These are phyloP conservation scores for Penicillium brasilianum DNA, from an alignment of 2,329 filamentous ascomycete species.

Conservation along the genomic window DNA sequence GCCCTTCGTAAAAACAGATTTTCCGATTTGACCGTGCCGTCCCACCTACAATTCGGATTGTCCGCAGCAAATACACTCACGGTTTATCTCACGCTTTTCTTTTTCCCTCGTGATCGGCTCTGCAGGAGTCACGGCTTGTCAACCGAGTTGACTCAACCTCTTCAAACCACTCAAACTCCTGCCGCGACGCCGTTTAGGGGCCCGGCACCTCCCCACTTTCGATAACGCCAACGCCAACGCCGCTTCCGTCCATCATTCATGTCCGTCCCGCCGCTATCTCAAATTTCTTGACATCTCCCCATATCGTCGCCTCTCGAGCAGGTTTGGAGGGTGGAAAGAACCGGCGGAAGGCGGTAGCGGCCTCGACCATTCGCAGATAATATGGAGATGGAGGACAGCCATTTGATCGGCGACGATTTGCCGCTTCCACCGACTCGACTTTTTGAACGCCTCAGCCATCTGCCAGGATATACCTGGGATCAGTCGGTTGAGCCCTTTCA, in stretches of 20 bases:
- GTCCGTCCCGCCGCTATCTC: conserved; percentile 22
- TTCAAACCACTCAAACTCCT: background rate
- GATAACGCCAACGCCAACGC: conserved; percentile 6
- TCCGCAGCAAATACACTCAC: background rate
- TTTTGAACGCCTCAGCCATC: conserved; percentile 73
- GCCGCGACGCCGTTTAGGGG: conserved; percentile 1
- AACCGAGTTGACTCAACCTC: background rate
- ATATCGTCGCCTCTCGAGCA: background rate
- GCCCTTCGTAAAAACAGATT: conserved; percentile 17
- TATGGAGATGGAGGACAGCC: conserved; percentile 41
- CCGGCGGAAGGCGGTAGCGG: conserved; percentile 29
- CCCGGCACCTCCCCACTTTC: background rate
- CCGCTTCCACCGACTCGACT: conserved; percentile 68
- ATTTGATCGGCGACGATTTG: conserved; percentile 52
- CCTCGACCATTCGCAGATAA: background rate
- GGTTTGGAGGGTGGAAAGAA: background rate
- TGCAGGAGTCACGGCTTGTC: background rate
- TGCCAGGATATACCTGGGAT: conserved; percentile 79
- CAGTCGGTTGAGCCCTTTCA: conserved; percentile 58
- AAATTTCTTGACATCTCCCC: conserved; percentile 13
- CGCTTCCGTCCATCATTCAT: conserved; percentile 33
- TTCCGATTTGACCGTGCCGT: conserved; percentile 9
- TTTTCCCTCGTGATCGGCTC: background rate
- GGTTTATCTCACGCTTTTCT: background rate
- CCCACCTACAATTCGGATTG: conserved; percentile 1